These are phyloP conservation scores for Cutaneotrichosporon dermatis DNA, from an alignment of 1,284 basidiomycete species.

Conservation along the genomic window DNA sequence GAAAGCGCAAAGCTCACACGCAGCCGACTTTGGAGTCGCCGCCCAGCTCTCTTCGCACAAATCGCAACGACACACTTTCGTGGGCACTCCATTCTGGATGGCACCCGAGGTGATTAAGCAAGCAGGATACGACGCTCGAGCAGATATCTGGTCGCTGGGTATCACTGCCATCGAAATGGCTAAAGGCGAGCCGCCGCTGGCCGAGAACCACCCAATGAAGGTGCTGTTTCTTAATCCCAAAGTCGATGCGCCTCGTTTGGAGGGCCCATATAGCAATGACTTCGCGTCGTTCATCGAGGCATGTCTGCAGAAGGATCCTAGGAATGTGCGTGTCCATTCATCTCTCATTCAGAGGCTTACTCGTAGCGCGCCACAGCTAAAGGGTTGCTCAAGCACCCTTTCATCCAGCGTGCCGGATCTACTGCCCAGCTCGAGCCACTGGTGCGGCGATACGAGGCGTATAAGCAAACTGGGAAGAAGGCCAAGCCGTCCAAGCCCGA, in stretches of 20 bases:
- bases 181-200: conserved; percentile 86
- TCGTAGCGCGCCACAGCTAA: conserved; percentile 78
- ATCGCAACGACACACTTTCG: conserved; percentile 88
- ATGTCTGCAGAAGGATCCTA: conserved; percentile 90
- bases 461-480: conserved; percentile 57
- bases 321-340: conserved; percentile 53
- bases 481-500: conserved; percentile 42
- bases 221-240: conserved; percentile 89
- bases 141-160: conserved; percentile 94
- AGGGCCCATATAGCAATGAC: conserved; percentile 59
- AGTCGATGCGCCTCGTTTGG: conserved; percentile 76
- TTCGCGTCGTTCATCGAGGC: conserved; percentile 90
- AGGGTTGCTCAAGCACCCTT: conserved; percentile 85
- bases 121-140: conserved; percentile 92
- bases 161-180: conserved; percentile 96
- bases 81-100: conserved; percentile 99
- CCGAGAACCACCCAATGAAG: conserved; percentile 81
- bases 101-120: conserved; percentile 97
- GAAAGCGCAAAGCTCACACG: background rate
- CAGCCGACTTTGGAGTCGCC: conserved; percentile 93
- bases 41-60: conserved; percentile 81
- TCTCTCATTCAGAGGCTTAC: background rate
- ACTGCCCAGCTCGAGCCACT: conserved; percentile 79
- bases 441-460: conserved; percentile 67
- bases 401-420: conserved; percentile 77